Base-by-base conservation (phyloP, 1,284 basidiomycete genomes). In the Trichosporon inkin region DNA sequence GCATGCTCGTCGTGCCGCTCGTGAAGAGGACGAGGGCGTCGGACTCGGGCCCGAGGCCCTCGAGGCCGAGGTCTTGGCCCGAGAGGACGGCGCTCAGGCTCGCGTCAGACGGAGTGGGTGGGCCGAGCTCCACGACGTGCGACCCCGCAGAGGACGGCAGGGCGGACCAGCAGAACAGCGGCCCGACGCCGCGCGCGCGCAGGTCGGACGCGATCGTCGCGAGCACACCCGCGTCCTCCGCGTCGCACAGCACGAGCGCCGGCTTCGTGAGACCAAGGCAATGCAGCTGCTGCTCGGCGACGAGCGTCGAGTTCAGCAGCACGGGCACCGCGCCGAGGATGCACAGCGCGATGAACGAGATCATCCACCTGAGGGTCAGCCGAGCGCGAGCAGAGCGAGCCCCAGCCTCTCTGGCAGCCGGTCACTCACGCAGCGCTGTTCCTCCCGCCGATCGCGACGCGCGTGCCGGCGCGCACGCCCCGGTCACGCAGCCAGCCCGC, bases 11-110 rank as follows among this genome's bases (percentile, higher is more conserved):
- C 28, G 73, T 76, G 6, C 62, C 64, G 10, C 61, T 62, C 3
- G 75, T 72, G 63, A 74, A 77, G 66, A 75, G 75, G 53, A 75
- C 71, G 22, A 73, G 69, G n/a, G 65, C 74, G 56, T 75, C 75
- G 44, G 68, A 68, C 44, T 77, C 73, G 24, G 72, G 71, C 20
- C 62, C 57, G 0, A 75, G 55, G 1, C 10, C 38, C 14, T 64
- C 62, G 20, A 73, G 34, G 0, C 65, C 65, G 22, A 20, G 22
- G 17, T 20, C 41, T 20, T 38, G 34, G 8, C 44, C 55, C 5
- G 16, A n/a, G 8, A 34, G 41, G 13, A 56, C 55, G 19, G 41
- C 36, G 19, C 11, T 7, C 16, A 47, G 41, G 41, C 20, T 49
- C 20, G 41, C 40, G 41, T 36, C 6, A 19, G 13, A 49, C 17